phyloP scores from a whole-genome alignment of 257 asterid genomes.

The Cinchona pubescens region DNA sequence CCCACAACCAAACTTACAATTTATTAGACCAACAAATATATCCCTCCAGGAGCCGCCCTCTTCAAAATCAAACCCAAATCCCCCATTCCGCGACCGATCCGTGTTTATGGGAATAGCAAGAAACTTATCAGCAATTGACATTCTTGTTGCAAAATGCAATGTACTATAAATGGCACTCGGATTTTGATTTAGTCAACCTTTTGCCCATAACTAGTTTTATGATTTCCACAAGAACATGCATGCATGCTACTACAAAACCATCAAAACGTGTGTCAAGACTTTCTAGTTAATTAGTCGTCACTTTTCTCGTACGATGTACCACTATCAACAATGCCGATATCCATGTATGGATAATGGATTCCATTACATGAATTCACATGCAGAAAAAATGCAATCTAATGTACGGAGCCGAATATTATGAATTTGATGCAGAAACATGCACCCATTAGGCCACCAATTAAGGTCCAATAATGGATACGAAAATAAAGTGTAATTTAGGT shows the following conservation, averaged over 20 bases:
- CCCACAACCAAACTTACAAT: background rate
- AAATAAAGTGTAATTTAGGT: too few species aligned
- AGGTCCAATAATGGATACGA: background rate
- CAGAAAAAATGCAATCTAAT: background rate
- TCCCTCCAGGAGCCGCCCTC: background rate
- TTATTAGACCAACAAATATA: background rate
- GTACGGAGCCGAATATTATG: too few species aligned
- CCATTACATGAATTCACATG: background rate
- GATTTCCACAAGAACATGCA: background rate
- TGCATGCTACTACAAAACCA: slow-evolving; percentile 3
- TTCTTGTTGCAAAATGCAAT: background rate
- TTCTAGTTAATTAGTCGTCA: background rate
- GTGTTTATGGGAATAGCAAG: background rate
- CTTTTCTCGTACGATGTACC: background rate
- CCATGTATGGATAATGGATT: background rate
- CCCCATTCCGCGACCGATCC: too few species aligned
- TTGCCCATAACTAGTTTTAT: slow-evolving; percentile 1
- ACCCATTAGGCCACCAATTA: background rate
- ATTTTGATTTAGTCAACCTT: background rate
- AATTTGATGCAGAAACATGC: background rate
- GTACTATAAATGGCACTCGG: background rate
- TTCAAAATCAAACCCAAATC: background rate
- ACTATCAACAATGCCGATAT: background rate
- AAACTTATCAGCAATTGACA: background rate
- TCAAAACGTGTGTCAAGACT: background rate